Conservation (phyloP, 805 yeast species). For the Hanseniaspora osmophila region DNA sequence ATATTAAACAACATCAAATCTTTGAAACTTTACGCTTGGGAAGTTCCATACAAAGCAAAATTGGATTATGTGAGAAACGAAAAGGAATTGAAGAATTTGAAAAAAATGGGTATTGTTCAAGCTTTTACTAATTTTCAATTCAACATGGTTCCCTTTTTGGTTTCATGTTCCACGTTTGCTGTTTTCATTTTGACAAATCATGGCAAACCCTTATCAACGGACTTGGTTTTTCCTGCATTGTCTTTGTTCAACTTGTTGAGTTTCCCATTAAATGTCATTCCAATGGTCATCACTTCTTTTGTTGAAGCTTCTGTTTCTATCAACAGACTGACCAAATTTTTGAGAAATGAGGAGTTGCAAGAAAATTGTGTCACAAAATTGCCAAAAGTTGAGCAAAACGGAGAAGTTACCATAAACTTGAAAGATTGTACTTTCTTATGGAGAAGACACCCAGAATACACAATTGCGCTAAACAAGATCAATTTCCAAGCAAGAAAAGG, state of each 20-base stretch:
- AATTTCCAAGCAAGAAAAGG: conserved; percentile 57
- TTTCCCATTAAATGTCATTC: conserved; percentile 87
- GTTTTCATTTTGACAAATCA: conserved; percentile 50
- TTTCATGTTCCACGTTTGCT: conserved; percentile 81
- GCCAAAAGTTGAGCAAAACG: conserved; percentile 30
- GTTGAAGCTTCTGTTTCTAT: conserved; percentile 84
- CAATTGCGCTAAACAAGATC: conserved; percentile 51
- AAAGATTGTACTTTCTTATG: conserved; percentile 62
- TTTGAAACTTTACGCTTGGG: conserved; percentile 92
- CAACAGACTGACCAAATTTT: conserved; percentile 57
- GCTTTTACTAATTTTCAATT: conserved; percentile 67
- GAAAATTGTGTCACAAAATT: conserved; percentile 44
- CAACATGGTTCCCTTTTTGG: conserved; percentile 78
- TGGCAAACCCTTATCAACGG: conserved; percentile 62
- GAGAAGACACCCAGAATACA: conserved; percentile 58
- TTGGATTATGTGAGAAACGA: conserved; percentile 76
- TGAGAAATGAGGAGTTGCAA: conserved; percentile 70
- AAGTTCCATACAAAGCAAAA: conserved; percentile 62
- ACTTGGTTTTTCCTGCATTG: conserved; percentile 82
- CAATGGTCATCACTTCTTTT: conserved; percentile 72
- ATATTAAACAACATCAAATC: conserved; percentile 85
- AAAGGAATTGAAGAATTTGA: conserved; percentile 65
- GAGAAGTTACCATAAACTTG: conserved; percentile 54
- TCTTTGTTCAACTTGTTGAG: conserved; percentile 75
- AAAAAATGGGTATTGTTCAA: conserved; percentile 54